Percentiles rank a stretch among this genome's conserved stretches.
Evolutionary conservation across 805 yeast genomes (phyloP).

Genomic region (Yarrowia sp.): DNA sequence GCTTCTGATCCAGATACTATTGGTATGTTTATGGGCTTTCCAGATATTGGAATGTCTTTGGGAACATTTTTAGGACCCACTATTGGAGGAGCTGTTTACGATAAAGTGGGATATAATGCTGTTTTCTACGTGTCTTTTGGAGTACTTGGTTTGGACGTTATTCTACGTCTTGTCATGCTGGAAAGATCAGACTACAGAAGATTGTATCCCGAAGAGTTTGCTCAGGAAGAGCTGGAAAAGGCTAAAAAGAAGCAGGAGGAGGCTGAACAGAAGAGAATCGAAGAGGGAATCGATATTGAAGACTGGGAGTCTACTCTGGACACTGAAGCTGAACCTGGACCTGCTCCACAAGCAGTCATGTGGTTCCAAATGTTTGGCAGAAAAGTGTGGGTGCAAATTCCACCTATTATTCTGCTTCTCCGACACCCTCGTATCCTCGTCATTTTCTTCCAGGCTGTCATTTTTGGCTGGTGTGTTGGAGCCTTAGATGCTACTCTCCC

Average conservation of each 20-base stretch:
- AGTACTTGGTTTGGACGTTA: constrained; percentile 36
- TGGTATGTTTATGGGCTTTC: constrained; percentile 38
- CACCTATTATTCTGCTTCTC: constrained; percentile 28
- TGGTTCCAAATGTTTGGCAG: constrained; percentile 19
- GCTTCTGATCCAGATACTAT: constrained; percentile 36
- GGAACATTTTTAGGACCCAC: constrained; percentile 40
- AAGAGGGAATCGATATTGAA: constrained; percentile 2
- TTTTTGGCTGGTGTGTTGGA: constrained; percentile 37
- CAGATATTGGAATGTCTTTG: constrained; percentile 36
- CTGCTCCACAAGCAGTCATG: background rate
- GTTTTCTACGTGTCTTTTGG: constrained; percentile 39
- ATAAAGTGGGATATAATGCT: constrained; percentile 38
- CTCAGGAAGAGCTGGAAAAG: background rate
- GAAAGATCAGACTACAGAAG: constrained; percentile 32
- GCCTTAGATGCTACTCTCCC: constrained; percentile 40
- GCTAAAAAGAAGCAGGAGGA: background rate
- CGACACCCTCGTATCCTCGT: constrained; percentile 31
- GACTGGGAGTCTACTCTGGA: constrained; percentile 9
- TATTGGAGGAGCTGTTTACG: constrained; percentile 41
- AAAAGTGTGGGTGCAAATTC: constrained; percentile 23
- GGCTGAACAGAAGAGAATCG: background rate
- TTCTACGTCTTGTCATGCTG: constrained; percentile 38
- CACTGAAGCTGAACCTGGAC: constrained; percentile 5
- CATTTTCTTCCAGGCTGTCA: constrained; percentile 33
- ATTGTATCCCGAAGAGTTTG: constrained; percentile 12